Evolutionary conservation across 2,329 filamentous ascomycete species (phyloP).

Genomic region (Fusarium bactridioides): DNA sequence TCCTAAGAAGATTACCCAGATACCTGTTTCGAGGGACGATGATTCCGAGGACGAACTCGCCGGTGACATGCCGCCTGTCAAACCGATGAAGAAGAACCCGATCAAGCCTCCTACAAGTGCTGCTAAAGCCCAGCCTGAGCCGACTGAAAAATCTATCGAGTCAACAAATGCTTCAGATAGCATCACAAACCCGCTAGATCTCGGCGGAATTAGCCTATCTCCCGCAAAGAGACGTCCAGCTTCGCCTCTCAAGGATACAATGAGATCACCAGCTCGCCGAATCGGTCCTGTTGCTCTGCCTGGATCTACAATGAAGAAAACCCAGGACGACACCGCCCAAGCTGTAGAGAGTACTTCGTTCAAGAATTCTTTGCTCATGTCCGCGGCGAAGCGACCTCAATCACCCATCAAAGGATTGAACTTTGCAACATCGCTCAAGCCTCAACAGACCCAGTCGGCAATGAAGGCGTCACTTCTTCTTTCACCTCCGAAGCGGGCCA

Average conservation of each 20-base stretch:
- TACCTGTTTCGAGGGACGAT: constrained; percentile 58
- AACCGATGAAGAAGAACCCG: constrained; percentile 63
- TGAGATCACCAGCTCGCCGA: constrained; percentile 64
- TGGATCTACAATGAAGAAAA: constrained; percentile 45
- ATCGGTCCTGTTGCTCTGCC: constrained; percentile 45
- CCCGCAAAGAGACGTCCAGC: constrained; percentile 63
- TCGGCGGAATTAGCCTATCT: constrained; percentile 55
- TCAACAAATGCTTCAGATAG: constrained; percentile 43
- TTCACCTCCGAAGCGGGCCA: constrained; percentile 60
- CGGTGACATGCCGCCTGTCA: constrained; percentile 58
- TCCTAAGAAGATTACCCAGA: constrained; percentile 71
- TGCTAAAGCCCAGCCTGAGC: constrained; percentile 15
- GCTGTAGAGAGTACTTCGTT: constrained; percentile 43
- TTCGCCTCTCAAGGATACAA: constrained; percentile 62
- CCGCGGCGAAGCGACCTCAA: constrained; percentile 60
- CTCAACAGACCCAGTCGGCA: constrained; percentile 47
- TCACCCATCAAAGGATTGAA: constrained; percentile 53
- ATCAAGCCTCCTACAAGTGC: constrained; percentile 54
- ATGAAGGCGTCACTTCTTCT: constrained; percentile 57
- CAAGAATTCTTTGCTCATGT: constrained; percentile 57
- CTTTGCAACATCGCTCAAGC: constrained; percentile 37
- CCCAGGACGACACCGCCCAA: constrained; percentile 12
- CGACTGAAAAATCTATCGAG: constrained; percentile 28
- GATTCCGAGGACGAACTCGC: constrained; percentile 68
- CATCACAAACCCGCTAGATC: constrained; percentile 48